Percentiles rank a stretch among this genome's conserved stretches.
These are phyloP conservation scores for Codiaeum variegatum DNA, from an alignment of 441 rosid species.

Conservation along the genomic window DNA sequence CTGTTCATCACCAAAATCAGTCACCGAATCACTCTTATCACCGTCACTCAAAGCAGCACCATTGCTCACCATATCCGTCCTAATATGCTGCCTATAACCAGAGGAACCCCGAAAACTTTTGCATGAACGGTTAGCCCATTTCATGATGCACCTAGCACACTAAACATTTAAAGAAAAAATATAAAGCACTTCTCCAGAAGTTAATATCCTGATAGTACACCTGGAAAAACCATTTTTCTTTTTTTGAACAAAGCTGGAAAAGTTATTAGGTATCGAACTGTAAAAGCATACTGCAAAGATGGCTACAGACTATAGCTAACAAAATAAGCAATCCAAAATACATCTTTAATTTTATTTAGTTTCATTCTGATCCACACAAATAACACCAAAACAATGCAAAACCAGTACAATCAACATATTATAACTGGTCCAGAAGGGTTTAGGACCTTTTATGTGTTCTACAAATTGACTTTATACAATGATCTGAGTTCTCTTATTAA, in stretches of 20 bases:
- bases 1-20: no score
- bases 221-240: neutral
- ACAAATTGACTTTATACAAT: constrained; percentile 18
- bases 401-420: constrained; percentile 1
- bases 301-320: neutral
- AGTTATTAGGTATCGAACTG: neutral
- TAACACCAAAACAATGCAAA: constrained; percentile 12
- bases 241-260: no score
- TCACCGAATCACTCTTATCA: no score
- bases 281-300: neutral
- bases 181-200: neutral
- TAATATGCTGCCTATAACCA: no score
- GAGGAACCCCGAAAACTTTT: no score
- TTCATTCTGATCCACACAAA: neutral
- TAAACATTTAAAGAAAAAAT: no score
- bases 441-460: constrained; percentile 3
- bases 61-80: no score
- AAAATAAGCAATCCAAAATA: neutral
- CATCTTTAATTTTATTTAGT: neutral
- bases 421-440: neutral
- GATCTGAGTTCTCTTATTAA: constrained; percentile 10
- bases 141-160: no score
- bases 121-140: no score
- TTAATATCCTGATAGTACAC: neutral
- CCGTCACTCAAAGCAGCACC: no score